Base-by-base conservation (phyloP, 164 flowering plant species). In the Nelumbo lutea region DNA sequence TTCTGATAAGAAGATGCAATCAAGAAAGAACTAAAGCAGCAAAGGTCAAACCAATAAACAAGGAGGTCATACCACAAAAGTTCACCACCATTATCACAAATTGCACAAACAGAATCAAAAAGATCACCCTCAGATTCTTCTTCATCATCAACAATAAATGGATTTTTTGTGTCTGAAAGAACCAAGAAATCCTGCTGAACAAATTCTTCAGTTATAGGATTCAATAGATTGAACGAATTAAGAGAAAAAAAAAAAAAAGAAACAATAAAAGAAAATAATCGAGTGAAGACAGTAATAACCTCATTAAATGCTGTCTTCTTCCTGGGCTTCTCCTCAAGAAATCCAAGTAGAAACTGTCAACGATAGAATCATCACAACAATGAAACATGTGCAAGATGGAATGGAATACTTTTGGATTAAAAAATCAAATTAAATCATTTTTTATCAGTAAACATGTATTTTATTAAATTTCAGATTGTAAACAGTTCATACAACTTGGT, bases 11-110 rank as follows among this genome's bases (percentile, higher is more conserved):
- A 27, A 27, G 27, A 27, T 27, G 27, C 27, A 27, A 27, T 27
- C 27, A 27, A 27, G 27, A 27, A 27, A 27, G 27, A 27, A 27
- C 27, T 27, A 27, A 27, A 27, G 27, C 27, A 27, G 27, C 27
- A 27, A 27, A 27, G 27, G 27, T 27, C 27, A 27, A 27, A 27
- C 27, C 1, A 45, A 42, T 6, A 47, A 9, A 58, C 27, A 56
- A 14, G 38, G 51, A 47, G 62, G 10, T 38, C 75, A 61, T 84
- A 92, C 97, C 92, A 81, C 64, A 93, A 62, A 41, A 93, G 55
- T 0, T 83, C 79, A 64, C 98, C 98, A 48, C 98, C 98, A 82
- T 93, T 86, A 66, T 93, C 98, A 79, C 98, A 93, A 46, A 90
- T 44, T 4, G 93, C 81, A 85, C 98, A 93, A 61, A 86, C 94